A percentile compares a stretch with the other conserved stretches of the same genome.
phyloP scores from a whole-genome alignment of 208 protist genomes.

The Endotrypanum monterogeii region DNA sequence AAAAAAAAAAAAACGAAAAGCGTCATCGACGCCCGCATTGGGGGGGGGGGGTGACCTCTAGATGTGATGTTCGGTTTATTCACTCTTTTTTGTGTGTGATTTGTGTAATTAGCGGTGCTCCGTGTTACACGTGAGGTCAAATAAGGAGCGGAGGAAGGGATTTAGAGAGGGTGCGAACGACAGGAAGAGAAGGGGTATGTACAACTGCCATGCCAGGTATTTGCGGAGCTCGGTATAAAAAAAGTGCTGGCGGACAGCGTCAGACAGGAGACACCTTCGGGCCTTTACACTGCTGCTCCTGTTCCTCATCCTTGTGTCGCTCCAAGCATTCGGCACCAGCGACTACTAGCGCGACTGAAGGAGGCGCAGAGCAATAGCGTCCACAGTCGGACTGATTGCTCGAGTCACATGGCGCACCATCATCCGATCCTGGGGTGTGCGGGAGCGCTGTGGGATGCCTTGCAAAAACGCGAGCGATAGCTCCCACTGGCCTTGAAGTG shows the following conservation, averaged over 20 bases:
- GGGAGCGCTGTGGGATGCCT: conserved; percentile 41
- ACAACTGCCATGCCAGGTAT: neutral
- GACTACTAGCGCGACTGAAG: conserved; percentile 45
- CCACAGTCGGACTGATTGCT: conserved; percentile 48
- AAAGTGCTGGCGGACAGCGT: neutral
- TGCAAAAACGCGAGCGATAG: conserved; percentile 61
- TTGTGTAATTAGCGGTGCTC: neutral
- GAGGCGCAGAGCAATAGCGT: conserved; percentile 57
- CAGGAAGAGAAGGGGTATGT: neutral
- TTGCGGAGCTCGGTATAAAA: neutral
- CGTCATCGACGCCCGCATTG: neutral
- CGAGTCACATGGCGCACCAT: conserved; percentile 61
- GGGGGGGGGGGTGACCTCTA: neutral
- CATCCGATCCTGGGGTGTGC: conserved; percentile 70
- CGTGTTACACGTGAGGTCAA: neutral
- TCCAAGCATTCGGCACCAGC: neutral
- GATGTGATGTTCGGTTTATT: neutral
- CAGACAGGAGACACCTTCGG: neutral
- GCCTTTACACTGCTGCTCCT: neutral
- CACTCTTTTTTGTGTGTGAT: neutral
- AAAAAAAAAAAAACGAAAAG: too few relatives aligned
- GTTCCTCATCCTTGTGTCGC: neutral
- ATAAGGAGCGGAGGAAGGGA: neutral
- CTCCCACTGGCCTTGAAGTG: conserved; percentile 70
- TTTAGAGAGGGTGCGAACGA: neutral